These are phyloP conservation scores for Vanrija pseudolonga DNA, from an alignment of 1,284 basidiomycete species.

Conservation along the genomic window DNA sequence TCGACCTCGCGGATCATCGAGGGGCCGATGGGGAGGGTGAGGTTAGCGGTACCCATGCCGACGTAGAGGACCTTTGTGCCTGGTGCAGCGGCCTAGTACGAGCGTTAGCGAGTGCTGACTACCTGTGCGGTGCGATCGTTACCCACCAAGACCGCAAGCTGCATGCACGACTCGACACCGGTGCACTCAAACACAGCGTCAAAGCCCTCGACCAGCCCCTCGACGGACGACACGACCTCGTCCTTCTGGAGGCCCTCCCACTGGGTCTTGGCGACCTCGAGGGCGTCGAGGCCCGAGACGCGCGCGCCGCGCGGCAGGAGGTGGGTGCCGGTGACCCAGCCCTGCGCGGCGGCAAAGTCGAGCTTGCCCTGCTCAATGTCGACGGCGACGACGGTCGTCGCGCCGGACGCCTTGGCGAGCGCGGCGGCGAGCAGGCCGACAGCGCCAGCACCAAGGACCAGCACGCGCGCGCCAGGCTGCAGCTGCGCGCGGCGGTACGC, in stretches of 20 bases:
- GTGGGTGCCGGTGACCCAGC: slow-evolving; percentile 71
- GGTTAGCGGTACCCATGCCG: slow-evolving; percentile 87
- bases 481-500: slow-evolving; percentile 69
- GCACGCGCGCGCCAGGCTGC: slow-evolving; percentile 61
- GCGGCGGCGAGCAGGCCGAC: slow-evolving; percentile 85
- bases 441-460: slow-evolving; percentile 86
- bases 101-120: not conserved
- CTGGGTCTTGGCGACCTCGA: slow-evolving; percentile 62
- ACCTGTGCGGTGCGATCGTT: too few species aligned
- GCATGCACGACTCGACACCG: slow-evolving; percentile 84
- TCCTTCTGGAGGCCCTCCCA: slow-evolving; percentile 50
- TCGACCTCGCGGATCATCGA: slow-evolving; percentile 88
- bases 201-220: slow-evolving; percentile 67
- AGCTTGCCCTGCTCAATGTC: slow-evolving; percentile 80
- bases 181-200: slow-evolving; percentile 90
- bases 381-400: slow-evolving; percentile 67
- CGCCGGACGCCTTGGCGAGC: slow-evolving; percentile 68
- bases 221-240: slow-evolving; percentile 27
- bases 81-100: slow-evolving; percentile 67
- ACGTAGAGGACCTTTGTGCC: slow-evolving; percentile 88
- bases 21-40: slow-evolving; percentile 73
- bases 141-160: slow-evolving; percentile 77
- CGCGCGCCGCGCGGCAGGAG: slow-evolving; percentile 58
- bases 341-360: slow-evolving; percentile 66
- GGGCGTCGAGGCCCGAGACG: slow-evolving; percentile 59